Conservation (phyloP, 2,329 filamentous ascomycete genomes). For the Scortechinia acanthostroma region DNA sequence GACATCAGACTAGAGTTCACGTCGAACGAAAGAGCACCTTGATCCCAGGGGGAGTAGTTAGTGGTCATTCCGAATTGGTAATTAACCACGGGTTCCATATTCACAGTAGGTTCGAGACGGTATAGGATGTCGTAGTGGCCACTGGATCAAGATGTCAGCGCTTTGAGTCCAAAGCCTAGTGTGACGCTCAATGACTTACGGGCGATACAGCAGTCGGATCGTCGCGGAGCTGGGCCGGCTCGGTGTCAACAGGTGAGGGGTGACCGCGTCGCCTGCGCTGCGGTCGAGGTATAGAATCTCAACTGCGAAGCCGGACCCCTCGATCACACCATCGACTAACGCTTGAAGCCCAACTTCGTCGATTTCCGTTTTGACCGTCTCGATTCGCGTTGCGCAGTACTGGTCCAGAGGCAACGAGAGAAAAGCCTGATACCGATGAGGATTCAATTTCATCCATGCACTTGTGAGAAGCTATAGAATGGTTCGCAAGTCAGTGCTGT, state of each 20-base stretch:
- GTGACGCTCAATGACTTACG: not conserved
- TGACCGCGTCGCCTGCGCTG: not conserved
- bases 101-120: slow-evolving; percentile 12
- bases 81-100: slow-evolving; percentile 26
- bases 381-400: not conserved
- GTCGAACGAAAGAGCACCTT: slow-evolving; percentile 24
- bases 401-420: not conserved
- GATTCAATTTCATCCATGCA: slow-evolving; percentile 1
- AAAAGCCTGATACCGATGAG: not conserved
- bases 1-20: slow-evolving; percentile 27
- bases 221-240: not conserved
- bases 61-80: slow-evolving; percentile 27
- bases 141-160: not conserved
- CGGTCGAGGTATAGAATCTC: slow-evolving; percentile 1
- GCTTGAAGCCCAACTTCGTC: slow-evolving; percentile 2
- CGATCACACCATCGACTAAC: not conserved
- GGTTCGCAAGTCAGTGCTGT: too few relatives aligned
- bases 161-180: not conserved
- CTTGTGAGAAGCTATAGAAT: slow-evolving; percentile 1
- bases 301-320: not conserved
- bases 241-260: not conserved
- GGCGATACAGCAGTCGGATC: not conserved
- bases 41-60: slow-evolving; percentile 23
- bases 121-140: slow-evolving; percentile 1
- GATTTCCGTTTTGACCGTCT: not conserved